These are phyloP conservation scores for Cladosporium sp. DNA, from an alignment of 2,329 filamentous ascomycete species.

Conservation along the genomic window DNA sequence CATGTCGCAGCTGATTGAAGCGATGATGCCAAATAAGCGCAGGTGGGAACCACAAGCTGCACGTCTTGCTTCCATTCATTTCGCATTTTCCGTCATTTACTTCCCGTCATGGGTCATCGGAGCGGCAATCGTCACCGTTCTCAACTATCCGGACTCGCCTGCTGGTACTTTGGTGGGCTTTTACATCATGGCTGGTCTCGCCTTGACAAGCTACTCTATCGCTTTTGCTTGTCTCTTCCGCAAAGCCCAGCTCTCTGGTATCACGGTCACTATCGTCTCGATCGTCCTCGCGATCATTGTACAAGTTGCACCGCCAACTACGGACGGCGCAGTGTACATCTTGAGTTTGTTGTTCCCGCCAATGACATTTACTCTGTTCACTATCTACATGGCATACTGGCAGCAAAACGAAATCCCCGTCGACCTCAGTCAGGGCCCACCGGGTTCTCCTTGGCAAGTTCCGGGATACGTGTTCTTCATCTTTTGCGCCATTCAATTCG, in stretches of 20 bases:
- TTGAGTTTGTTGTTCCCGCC: slow-evolving; percentile 77
- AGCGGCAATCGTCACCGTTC: slow-evolving; percentile 61
- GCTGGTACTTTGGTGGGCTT: slow-evolving; percentile 50
- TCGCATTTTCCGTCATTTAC: slow-evolving; percentile 77
- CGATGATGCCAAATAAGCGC: slow-evolving; percentile 77
- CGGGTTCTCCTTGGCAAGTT: slow-evolving; percentile 55
- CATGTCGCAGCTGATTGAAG: slow-evolving; percentile 83
- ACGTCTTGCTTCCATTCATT: slow-evolving; percentile 72
- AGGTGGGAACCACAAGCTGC: slow-evolving; percentile 75
- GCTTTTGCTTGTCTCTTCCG: slow-evolving; percentile 80
- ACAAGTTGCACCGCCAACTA: slow-evolving; percentile 64
- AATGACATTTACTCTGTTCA: slow-evolving; percentile 83
- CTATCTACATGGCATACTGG: slow-evolving; percentile 72
- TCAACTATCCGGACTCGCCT: slow-evolving; percentile 48
- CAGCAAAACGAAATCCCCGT: slow-evolving; percentile 59
- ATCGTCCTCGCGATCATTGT: slow-evolving; percentile 77
- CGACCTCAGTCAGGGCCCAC: slow-evolving; percentile 59
- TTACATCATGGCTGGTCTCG: slow-evolving; percentile 71
- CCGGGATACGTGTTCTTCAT: slow-evolving; percentile 75
- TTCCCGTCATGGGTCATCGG: slow-evolving; percentile 78
- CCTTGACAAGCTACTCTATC: slow-evolving; percentile 75
- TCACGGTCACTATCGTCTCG: slow-evolving; percentile 67
- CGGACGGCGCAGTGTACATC: slow-evolving; percentile 61
- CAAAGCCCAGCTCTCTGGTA: slow-evolving; percentile 82
- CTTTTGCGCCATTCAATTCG: slow-evolving; percentile 71